phyloP scores from a whole-genome alignment of 768 basidiomycete species.

The Austroboletus eburneus region DNA sequence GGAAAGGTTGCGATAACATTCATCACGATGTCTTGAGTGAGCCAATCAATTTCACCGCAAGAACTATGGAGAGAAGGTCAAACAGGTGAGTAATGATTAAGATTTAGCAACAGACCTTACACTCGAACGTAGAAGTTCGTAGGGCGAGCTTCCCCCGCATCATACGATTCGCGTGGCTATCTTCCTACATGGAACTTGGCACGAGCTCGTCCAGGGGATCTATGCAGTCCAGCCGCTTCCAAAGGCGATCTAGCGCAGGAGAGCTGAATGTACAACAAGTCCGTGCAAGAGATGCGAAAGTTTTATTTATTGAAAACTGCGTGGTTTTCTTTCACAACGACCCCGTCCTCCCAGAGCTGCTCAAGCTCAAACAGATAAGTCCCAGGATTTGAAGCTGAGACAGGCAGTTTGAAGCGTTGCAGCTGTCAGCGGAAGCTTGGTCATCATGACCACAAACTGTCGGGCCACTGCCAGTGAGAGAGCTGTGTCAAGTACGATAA shows the following conservation, averaged over 20 bases:
- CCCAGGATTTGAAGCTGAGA: conserved; percentile 10
- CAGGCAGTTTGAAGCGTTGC: no score
- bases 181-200: not conserved
- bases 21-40: no score
- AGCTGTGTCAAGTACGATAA: no score
- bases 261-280: conserved; percentile 16
- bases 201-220: conserved; percentile 15
- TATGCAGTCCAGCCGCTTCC: conserved; percentile 14
- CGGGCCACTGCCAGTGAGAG: no score
- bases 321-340: no score
- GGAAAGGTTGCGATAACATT: conserved; percentile 7
- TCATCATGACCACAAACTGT: no score
- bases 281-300: conserved; percentile 16
- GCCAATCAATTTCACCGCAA: conserved; percentile 5
- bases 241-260: conserved; percentile 20
- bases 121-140: no score
- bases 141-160: no score
- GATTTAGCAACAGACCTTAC: conserved; percentile 4
- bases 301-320: no score
- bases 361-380: not conserved
- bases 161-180: no score
- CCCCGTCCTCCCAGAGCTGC: not conserved
- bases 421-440: no score
- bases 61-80: conserved; percentile 8
- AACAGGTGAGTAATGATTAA: conserved; percentile 3